Base-by-base conservation (phyloP, 768 basidiomycete species). In the Lactifluus hygrophoroides region DNA sequence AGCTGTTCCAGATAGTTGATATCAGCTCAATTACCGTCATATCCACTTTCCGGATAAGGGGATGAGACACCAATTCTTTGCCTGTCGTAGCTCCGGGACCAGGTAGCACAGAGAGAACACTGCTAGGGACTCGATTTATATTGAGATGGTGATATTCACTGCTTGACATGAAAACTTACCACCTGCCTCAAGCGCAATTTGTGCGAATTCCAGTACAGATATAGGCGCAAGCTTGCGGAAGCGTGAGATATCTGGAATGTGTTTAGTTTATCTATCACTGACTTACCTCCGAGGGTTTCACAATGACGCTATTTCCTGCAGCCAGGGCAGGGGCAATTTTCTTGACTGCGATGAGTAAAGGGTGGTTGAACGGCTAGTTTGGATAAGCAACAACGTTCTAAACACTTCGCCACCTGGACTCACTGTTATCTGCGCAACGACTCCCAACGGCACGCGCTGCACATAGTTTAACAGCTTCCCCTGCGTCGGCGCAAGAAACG, bases 391-490 rank as follows among this genome's bases (percentile, higher is more conserved):
- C 10, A 14, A 23, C 17, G 19, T 40, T 30, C 23, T 11, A 35
- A 14, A 30, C 17, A 16, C 2, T 37, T 27, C 8, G 27, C 25
- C 30, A 2, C 19, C 7, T 3, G 21, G 16, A 56, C 78, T 68
- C 57, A 89, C 90, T 14, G 88, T 92, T 25, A 94, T 88, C 68
- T 93, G 90, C 0, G 85, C 90, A 38, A 91, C 88, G n/a, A 92
- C 90, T 11, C 91, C 91, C 0, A 94, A 77, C 0, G 91, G 90
- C 11, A 90, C 76, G 14, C 91, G 79, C 49, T 82, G 79, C 5
- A 93, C 84, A 68, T 88, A 85, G 66, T 92, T 93, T 35, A 92
- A 71, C 38, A 93, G 69, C 53, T 80, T 82, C 0, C 91, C 91
- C 64, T 90, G 85, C 0, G 88, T 88, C 2, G 90, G 91, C 14